Base-by-base conservation (phyloP, 352 stramenopile genomes). In the Pythium coloratum region DNA sequence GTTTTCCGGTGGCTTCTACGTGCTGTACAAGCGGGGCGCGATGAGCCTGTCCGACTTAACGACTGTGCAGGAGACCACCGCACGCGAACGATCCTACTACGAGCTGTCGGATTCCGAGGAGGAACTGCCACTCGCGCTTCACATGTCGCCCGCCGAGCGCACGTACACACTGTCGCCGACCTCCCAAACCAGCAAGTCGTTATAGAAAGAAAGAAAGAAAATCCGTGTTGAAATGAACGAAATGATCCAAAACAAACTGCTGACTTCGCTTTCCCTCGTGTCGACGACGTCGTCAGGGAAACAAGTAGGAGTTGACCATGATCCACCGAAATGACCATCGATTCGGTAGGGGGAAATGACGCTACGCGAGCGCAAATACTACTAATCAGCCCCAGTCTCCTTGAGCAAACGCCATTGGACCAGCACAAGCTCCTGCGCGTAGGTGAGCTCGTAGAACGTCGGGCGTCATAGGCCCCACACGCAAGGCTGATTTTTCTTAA, bases 81-180 rank as follows among this genome's bases (percentile, higher is more conserved):
- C 76, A 74, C 81, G 79, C 59, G 81, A 76, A 46, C 62, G 58
- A 76, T 77, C 79, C 20, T 78, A 84, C 42, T 90, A 84, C 62
- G 81, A 82, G 53, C 77, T 86, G 2, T 82, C 86, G 51, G 82
- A 92, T 65, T 89, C 84, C 40, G 82, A 92, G 33, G 84, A 91
- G 42, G 81, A 89, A 30, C 69, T 91, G 38, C 82, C 84, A 30
- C 71, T 92, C 20, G 76, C 81, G 28, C 73, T 83, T 60, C 83
- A 91, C 70, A 89, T 82, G 78, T 91, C 84, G 3, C 84, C 84
- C 4, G 66, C 73, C 8, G 74, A 72, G 50, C 74, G 71, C 24
- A 64, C 69, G 38, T 76, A 71, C 33, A 76, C 74, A 0, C 59
- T 66, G 32, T 63, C 67, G 1, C 44, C 67, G 32, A 20, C 59